phyloP scores from a whole-genome alignment of 2,329 filamentous ascomycete genomes.

The Calonectria crousiana region DNA sequence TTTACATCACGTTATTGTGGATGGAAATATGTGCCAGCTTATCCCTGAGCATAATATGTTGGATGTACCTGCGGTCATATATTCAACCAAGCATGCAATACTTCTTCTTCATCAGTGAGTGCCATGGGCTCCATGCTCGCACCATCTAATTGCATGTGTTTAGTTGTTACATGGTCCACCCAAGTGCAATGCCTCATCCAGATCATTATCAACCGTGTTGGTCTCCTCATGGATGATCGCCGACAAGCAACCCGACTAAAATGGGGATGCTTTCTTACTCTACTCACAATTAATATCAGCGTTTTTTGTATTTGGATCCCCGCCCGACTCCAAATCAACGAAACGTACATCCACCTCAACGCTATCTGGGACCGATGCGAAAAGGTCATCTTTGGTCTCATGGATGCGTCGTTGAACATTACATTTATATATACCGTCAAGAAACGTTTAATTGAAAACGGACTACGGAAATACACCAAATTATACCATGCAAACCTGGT shows the following conservation, averaged over 20 bases:
- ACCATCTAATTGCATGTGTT: constrained; percentile 21
- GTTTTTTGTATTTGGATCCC: constrained; percentile 65
- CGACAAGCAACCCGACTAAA: constrained; percentile 51
- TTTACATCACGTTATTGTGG: constrained; percentile 37
- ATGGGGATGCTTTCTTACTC: constrained; percentile 54
- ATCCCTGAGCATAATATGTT: constrained; percentile 36
- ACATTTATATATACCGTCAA: constrained; percentile 60
- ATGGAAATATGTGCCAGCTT: constrained; percentile 36
- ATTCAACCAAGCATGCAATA: constrained; percentile 47
- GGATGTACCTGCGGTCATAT: constrained; percentile 35
- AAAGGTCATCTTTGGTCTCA: constrained; percentile 60
- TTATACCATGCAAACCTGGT: constrained; percentile 48
- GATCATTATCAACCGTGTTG: constrained; percentile 64
- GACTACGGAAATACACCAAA: constrained; percentile 61
- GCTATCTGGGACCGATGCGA: constrained; percentile 62
- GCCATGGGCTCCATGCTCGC: background rate
- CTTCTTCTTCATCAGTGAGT: constrained; percentile 41
- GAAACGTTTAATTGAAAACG: constrained; percentile 58
- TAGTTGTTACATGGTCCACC: constrained; percentile 48
- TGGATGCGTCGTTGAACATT: constrained; percentile 60
- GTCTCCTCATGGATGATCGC: constrained; percentile 57
- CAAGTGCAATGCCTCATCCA: constrained; percentile 60
- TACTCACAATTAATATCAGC: constrained; percentile 60
- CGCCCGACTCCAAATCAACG: constrained; percentile 54
- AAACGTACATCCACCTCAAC: constrained; percentile 56